Conservation (phyloP, 768 basidiomycete genomes). For the Lactarius quietus region DNA sequence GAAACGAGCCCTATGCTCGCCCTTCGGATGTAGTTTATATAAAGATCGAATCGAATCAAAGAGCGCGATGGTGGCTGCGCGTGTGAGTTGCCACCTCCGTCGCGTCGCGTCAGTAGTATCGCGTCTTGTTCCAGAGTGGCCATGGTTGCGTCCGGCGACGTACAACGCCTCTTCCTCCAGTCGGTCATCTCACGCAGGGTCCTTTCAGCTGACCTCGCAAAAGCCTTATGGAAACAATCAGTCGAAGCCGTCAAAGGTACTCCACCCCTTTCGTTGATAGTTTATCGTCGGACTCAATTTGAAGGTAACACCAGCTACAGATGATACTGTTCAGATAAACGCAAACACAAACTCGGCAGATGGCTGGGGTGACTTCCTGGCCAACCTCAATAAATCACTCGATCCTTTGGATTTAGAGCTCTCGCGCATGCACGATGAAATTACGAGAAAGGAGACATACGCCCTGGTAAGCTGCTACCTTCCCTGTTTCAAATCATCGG, state of each 20-base stretch:
- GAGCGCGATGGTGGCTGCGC: neutral
- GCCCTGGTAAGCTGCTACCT: constrained; percentile 49
- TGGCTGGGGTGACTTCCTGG: constrained; percentile 59
- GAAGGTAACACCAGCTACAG: constrained; percentile 41
- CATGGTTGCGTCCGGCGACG: constrained; percentile 54
- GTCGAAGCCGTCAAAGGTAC: constrained; percentile 65
- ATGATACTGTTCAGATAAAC: constrained; percentile 49
- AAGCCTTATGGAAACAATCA: constrained; percentile 64
- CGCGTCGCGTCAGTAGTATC: constrained; percentile 29
- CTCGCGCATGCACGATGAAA: constrained; percentile 58
- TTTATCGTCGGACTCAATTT: neutral
- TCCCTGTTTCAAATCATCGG: neutral
- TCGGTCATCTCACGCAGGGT: constrained; percentile 68
- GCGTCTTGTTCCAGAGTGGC: constrained; percentile 19
- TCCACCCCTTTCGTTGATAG: neutral
- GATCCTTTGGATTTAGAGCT: constrained; percentile 74
- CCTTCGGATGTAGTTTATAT: neutral
- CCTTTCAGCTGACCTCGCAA: constrained; percentile 61
- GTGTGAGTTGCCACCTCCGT: constrained; percentile 17
- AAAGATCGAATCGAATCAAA: neutral
- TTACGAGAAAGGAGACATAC: constrained; percentile 58
- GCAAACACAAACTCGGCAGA: constrained; percentile 40
- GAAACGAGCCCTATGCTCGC: neutral
- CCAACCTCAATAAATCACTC: constrained; percentile 55
- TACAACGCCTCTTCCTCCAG: constrained; percentile 76